A percentile compares a stretch with the other conserved stretches of the same genome.
Evolutionary conservation across 306 rosid genomes (phyloP).

Genomic region (Vigna hirtella): DNA sequence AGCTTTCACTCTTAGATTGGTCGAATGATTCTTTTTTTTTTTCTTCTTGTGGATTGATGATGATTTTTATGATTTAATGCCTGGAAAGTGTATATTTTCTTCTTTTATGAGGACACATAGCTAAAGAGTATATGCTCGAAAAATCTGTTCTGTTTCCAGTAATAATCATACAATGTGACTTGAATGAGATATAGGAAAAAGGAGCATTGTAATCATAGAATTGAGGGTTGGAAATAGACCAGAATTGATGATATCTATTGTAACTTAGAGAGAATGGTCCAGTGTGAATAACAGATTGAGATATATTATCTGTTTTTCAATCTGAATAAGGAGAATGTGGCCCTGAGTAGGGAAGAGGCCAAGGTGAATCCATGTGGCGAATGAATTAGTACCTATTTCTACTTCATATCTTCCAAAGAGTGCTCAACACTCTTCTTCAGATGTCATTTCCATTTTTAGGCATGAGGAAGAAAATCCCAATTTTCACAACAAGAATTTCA

Average conservation of each 20-base stretch:
- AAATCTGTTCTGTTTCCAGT: conserved; percentile 22
- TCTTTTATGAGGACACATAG: neutral
- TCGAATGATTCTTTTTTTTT: neutral
- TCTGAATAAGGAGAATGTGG: neutral
- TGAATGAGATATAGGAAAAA: conserved; percentile 10
- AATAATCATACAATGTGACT: neutral
- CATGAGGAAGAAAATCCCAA: neutral
- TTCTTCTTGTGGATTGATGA: conserved; percentile 33
- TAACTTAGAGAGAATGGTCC: neutral
- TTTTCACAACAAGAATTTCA: neutral
- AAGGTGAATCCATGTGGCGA: neutral
- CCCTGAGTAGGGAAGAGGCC: neutral
- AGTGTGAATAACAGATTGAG: neutral
- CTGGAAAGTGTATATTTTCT: neutral
- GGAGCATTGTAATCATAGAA: neutral
- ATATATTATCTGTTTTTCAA: neutral
- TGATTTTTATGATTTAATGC: conserved; percentile 10
- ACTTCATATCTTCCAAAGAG: neutral
- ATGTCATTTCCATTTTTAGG: neutral
- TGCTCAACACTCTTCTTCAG: conserved; percentile 11
- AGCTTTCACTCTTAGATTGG: neutral
- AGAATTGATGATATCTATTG: neutral
- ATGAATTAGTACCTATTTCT: neutral
- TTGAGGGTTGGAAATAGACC: neutral
- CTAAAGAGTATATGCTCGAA: neutral